Conservation (phyloP, 2,329 filamentous ascomycete species). For the Parascedosporium putredinis region DNA sequence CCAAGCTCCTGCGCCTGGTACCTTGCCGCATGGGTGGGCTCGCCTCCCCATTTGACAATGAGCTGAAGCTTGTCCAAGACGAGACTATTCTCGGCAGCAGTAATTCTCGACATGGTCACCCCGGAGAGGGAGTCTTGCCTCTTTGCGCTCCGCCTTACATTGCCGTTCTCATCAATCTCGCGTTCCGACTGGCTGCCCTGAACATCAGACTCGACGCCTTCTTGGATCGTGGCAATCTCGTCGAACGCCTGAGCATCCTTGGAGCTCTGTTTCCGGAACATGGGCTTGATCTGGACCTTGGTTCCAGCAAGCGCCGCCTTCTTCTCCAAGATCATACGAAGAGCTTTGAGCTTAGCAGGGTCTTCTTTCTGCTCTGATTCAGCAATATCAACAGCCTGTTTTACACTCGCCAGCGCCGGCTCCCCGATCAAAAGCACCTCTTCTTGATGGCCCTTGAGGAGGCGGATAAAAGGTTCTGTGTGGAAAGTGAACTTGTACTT, state of each 20-base stretch:
- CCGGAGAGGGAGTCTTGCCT: constrained; percentile 80
- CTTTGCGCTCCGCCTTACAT: constrained; percentile 37
- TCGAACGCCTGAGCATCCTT: constrained; percentile 38
- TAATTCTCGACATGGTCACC: constrained; percentile 86
- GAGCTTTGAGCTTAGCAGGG: constrained; percentile 67
- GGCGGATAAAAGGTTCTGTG: constrained; percentile 86
- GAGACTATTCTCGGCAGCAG: constrained; percentile 83
- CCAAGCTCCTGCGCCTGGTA: constrained; percentile 95
- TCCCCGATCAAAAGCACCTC: constrained; percentile 92
- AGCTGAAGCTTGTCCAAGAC: constrained; percentile 93
- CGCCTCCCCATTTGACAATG: constrained; percentile 98
- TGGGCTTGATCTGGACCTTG: constrained; percentile 97
- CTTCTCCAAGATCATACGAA: constrained; percentile 80
- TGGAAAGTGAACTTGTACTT: constrained; percentile 99
- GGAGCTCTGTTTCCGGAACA: constrained; percentile 84
- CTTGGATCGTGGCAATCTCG: constrained; percentile 14
- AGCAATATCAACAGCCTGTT: constrained; percentile 76
- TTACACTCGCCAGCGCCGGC: constrained; percentile 77
- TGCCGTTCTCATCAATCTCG: not conserved
- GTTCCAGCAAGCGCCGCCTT: constrained; percentile 93
- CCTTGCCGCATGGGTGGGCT: constrained; percentile 91
- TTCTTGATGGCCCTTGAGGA: constrained; percentile 90
- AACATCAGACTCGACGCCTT: constrained; percentile 15
- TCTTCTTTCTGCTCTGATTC: constrained; percentile 75
- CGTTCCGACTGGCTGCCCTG: constrained; percentile 16